Percentiles rank a stretch among this genome's conserved stretches.
Evolutionary conservation across 2,329 filamentous ascomycete species (phyloP).

Genomic region (Chrysoporthe deuterocubensis): DNA sequence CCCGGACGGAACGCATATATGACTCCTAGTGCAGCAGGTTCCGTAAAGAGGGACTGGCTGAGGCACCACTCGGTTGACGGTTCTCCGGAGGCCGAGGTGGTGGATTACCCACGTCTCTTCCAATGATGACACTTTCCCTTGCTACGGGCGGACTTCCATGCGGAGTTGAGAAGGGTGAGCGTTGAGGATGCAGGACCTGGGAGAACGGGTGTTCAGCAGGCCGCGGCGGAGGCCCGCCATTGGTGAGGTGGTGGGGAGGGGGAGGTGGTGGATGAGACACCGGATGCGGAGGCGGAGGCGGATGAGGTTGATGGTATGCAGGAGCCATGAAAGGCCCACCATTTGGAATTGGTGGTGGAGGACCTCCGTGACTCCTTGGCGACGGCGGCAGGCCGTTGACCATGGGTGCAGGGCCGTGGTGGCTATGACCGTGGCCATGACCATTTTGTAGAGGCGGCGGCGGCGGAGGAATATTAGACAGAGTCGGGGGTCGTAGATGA

Average conservation of each 20-base stretch:
- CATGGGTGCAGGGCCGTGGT: conserved; percentile 34
- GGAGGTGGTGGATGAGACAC: conserved; percentile 35
- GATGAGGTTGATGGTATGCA: conserved; percentile 33
- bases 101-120: conserved; percentile 37
- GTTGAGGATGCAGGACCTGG: conserved; percentile 39
- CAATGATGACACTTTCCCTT: conserved; percentile 43
- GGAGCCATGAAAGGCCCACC: conserved; percentile 46
- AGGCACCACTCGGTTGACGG: conserved; percentile 66
- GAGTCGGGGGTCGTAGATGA: conserved; percentile 53
- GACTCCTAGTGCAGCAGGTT: conserved; percentile 67
- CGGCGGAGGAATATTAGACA: conserved; percentile 46
- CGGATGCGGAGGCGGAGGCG: conserved; percentile 16
- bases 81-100: conserved; percentile 43
- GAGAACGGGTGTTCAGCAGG: conserved; percentile 49
- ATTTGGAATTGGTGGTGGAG: conserved; percentile 44
- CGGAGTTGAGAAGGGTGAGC: conserved; percentile 45
- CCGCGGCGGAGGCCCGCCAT: conserved; percentile 47
- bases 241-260: conserved; percentile 40
- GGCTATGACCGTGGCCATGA: conserved; percentile 38
- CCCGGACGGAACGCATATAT: too few species aligned
- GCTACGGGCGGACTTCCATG: conserved; percentile 51
- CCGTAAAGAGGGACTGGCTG: conserved; percentile 75
- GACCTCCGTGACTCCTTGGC: conserved; percentile 49
- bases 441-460: conserved; percentile 49
- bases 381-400: conserved; percentile 54